Base-by-base conservation (phyloP, 441 rosid species). In the Gossypium laxum region DNA sequence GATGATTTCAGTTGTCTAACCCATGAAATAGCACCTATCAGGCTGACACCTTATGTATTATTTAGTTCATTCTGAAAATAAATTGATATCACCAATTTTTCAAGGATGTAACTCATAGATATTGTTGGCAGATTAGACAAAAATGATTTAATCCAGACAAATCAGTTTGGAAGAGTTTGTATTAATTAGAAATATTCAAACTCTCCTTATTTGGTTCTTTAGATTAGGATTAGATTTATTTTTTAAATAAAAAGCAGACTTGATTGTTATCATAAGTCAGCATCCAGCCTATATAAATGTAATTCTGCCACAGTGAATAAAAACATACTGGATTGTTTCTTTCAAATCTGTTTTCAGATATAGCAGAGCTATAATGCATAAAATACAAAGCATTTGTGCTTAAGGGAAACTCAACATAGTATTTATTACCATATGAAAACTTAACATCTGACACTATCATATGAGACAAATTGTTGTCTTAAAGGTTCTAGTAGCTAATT, bases 11-110 rank as follows among this genome's bases (percentile, higher is more conserved):
- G 41, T 45, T 24, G 57, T 17, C 70, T 24, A 66, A 47, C 70
- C 57, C 57, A 1, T 47, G 55, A 47, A 24, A 66, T 66, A 47
- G 70, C 55, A 66, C 70, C 56, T 66, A 24, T 47, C 41, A 48
- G 41, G 56, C 70, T 24, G 70, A 47, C 14, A 66, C 32, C 50
- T 63, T 41, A 41, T 11, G 14, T 10, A 41, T 41, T 6, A 48
- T 48, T 66, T 38, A 66, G 28, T 48, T 66, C 22, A 47, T 24
- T 66, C 22, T 24, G 70, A 55, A 47, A 8, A 65, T 6, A 24
- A 1, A 65, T 47, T n/a, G 21, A 22, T 45, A 65, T 65, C 5
- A 48, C 57, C 18, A 24, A 22, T n/a, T 66, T 66, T 19, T 48
- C 21, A 66, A 30, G 57, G 14, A 48, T 47, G 15, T 38, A 47